Base-by-base conservation (phyloP, 139 green algal genomes). In the Trebouxia sp. region DNA sequence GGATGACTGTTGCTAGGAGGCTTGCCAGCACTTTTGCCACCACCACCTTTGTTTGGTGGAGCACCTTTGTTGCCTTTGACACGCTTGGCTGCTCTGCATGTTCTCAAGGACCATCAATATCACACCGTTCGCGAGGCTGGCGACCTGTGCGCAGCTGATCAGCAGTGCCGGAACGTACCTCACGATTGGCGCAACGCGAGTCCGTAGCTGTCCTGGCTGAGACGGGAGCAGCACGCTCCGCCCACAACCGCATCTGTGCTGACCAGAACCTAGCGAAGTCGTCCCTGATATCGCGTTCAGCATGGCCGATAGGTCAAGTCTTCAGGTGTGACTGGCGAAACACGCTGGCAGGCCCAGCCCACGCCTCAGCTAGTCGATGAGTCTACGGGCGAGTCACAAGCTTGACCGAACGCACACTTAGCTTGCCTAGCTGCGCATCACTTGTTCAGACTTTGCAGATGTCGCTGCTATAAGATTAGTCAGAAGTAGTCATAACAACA, bases 261-360 rank as follows among this genome's bases (percentile, higher is more conserved):
- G 32, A 12, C 14, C 42, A 4, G 8, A 32, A 15, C 14, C 6
- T 72, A 28, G 62, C 62, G 43, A 35, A 12, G 62, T 11, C 14
- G 62, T 17, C 12, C 42, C 9, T 10, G 32, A 32, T 17, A 14
- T 72, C 20, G 28, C 14, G 62, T 72, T 14, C 9, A 72, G 62
- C 62, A 72, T 72, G 62, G 26, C 20, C 62, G 62, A 45, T 72
- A 72, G 62, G 62, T 72, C 62, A 72, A 30, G n/a, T n/a, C n/a
- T n/a, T n/a, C n/a, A n/a, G n/a, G n/a, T n/a, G n/a, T n/a, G n/a
- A n/a, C n/a, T n/a, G n/a, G n/a, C n/a, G n/a, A n/a, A n/a, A n/a
- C n/a, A n/a, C n/a, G n/a, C n/a, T n/a, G n/a, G n/a, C n/a, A n/a
- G n/a, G n/a, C n/a, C n/a, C n/a, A n/a, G n/a, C n/a, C n/a, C n/a